These are phyloP conservation scores for Porcisia hertigi DNA, from an alignment of 208 protist species.

Conservation along the genomic window DNA sequence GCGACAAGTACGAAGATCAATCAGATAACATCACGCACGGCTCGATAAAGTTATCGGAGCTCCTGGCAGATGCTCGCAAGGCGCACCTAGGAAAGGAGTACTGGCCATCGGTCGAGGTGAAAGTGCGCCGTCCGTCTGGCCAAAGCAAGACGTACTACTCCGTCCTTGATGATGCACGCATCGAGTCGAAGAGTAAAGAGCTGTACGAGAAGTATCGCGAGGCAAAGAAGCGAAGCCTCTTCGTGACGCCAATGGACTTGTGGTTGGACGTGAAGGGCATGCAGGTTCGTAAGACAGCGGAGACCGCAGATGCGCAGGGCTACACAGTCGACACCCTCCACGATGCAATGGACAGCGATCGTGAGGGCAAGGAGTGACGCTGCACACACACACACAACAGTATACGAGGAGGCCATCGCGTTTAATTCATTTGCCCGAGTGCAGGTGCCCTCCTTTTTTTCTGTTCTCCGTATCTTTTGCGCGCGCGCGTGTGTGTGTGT, in stretches of 20 bases:
- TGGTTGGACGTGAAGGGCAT: slow-evolving; percentile 87
- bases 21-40: slow-evolving; percentile 85
- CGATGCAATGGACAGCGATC: slow-evolving; percentile 40
- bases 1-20: slow-evolving; percentile 91
- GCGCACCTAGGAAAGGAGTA: slow-evolving; percentile 87
- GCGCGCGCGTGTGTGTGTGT: neutral
- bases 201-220: slow-evolving; percentile 84
- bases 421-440: neutral
- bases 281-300: slow-evolving; percentile 63
- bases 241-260: slow-evolving; percentile 88
- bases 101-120: slow-evolving; percentile 89
- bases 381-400: neutral
- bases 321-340: slow-evolving; percentile 79
- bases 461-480: neutral
- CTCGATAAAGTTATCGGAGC: slow-evolving; percentile 69
- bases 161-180: slow-evolving; percentile 80
- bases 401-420: neutral
- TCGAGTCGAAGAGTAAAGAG: slow-evolving; percentile 78
- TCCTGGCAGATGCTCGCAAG: slow-evolving; percentile 90
- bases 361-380: slow-evolving; percentile 10
- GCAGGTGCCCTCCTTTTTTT: neutral
- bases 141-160: slow-evolving; percentile 90
- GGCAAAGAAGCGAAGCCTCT: slow-evolving; percentile 88
- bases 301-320: slow-evolving; percentile 65
- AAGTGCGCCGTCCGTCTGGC: slow-evolving; percentile 83